A percentile compares a stretch with the other conserved stretches of the same genome.
These are phyloP conservation scores for Escallonia rubra DNA, from an alignment of 129 eudicot genomes.

Conservation along the genomic window DNA sequence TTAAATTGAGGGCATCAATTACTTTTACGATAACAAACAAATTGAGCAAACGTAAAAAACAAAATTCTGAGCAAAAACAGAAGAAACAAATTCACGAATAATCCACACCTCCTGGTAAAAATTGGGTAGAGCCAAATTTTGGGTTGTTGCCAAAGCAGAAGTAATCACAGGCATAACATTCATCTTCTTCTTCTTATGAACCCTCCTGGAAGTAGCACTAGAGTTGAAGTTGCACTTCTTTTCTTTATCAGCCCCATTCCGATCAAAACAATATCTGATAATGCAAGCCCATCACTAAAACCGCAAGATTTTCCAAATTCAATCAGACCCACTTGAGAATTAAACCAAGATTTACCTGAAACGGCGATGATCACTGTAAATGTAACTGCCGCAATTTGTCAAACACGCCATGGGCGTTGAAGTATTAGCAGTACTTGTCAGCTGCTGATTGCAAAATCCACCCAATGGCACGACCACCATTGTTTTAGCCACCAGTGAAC, in stretches of 20 bases:
- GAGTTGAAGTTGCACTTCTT: constrained; percentile 26
- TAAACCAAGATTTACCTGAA: constrained; percentile 4
- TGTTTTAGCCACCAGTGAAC: too few relatives aligned
- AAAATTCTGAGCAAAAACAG: background rate
- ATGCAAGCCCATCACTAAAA: constrained; percentile 24
- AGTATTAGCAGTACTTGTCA: constrained; percentile 17
- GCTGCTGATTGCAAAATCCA: constrained; percentile 27
- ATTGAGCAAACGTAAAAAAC: background rate
- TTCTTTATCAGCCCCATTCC: constrained; percentile 27
- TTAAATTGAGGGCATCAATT: too few relatives aligned
- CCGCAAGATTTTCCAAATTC: constrained; percentile 12
- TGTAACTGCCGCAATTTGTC: constrained; percentile 27
- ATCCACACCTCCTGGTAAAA: constrained; percentile 57
- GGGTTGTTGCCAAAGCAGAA: constrained; percentile 33
- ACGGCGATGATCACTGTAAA: background rate
- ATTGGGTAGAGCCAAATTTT: constrained; percentile 33
- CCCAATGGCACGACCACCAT: background rate
- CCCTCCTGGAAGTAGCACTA: constrained; percentile 22
- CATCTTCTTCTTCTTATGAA: constrained; percentile 42
- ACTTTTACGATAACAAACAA: background rate
- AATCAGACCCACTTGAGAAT: constrained; percentile 21
- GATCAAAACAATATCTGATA: constrained; percentile 54
- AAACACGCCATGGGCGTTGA: constrained; percentile 27
- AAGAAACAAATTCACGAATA: constrained; percentile 7
- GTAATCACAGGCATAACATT: constrained; percentile 41